These are phyloP conservation scores for Sextonia rubra DNA, from an alignment of 164 flowering plant species.

Conservation along the genomic window DNA sequence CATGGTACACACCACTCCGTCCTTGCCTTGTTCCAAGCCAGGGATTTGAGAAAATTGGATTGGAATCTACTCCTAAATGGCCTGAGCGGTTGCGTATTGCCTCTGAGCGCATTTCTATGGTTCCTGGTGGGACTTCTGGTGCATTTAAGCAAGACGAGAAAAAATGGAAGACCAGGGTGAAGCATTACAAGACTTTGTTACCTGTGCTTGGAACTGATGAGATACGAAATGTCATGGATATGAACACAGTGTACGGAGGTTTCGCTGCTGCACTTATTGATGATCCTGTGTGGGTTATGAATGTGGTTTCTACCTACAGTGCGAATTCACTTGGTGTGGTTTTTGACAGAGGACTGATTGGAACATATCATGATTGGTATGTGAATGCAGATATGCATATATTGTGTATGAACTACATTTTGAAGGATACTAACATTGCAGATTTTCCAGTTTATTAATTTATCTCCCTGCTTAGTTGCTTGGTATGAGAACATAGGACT, in stretches of 20 bases:
- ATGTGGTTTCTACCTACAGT: constrained; percentile 88
- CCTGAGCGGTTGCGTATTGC: constrained; percentile 63
- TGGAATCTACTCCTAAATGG: constrained; percentile 71
- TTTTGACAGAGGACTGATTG: constrained; percentile 90
- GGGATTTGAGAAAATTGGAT: constrained; percentile 37
- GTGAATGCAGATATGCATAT: background rate
- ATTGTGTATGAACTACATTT: background rate
- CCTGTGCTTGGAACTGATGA: constrained; percentile 74
- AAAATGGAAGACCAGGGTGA: constrained; percentile 76
- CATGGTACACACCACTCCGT: constrained; percentile 88
- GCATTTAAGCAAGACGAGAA: constrained; percentile 80
- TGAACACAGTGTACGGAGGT: constrained; percentile 93
- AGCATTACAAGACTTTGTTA: constrained; percentile 85
- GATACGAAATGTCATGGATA: constrained; percentile 94
- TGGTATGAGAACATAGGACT: background rate
- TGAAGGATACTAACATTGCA: background rate
- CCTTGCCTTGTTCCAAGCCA: constrained; percentile 74
- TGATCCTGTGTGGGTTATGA: constrained; percentile 97
- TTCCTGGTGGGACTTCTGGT: constrained; percentile 66
- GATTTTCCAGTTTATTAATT: background rate
- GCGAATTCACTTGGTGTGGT: constrained; percentile 77
- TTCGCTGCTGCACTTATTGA: constrained; percentile 77
- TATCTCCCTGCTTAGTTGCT: too few species aligned
- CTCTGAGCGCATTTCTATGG: constrained; percentile 67
- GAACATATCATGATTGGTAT: constrained; percentile 97